These are phyloP conservation scores for Chrysoporthe cubensis DNA, from an alignment of 2,329 filamentous ascomycete species.

Conservation along the genomic window DNA sequence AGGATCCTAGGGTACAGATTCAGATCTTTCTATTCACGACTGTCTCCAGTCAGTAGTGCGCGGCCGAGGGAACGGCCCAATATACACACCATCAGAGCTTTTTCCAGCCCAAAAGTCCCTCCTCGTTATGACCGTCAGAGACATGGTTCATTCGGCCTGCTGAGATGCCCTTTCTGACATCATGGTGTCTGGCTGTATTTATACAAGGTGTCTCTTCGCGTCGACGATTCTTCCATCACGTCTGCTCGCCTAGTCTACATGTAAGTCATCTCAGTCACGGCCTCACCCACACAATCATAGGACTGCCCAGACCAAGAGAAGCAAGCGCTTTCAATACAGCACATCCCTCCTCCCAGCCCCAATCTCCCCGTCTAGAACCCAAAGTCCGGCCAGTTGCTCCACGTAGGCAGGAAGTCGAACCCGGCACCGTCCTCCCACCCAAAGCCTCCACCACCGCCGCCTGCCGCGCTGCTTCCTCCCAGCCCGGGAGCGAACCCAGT, in stretches of 20 bases:
- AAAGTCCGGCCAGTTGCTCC: conserved; percentile 49
- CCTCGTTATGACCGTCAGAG: too few relatives aligned
- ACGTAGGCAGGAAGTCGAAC: conserved; percentile 58
- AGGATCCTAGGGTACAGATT: not conserved
- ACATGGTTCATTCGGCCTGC: too few relatives aligned
- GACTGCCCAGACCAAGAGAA: not conserved
- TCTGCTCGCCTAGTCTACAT: not conserved
- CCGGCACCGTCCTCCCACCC: conserved; percentile 63
- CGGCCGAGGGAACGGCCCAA: too few relatives aligned
- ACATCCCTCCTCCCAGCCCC: not conserved
- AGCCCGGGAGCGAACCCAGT: conserved; percentile 49
- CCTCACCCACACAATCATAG: not conserved
- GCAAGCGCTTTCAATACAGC: not conserved
- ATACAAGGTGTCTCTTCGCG: not conserved
- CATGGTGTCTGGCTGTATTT: not conserved
- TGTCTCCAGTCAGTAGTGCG: not conserved
- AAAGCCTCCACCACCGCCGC: conserved; percentile 44
- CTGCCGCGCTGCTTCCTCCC: conserved; percentile 53
- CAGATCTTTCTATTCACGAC: not conserved
- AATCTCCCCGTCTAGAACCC: conserved; percentile 35
- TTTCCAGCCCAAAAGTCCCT: too few relatives aligned
- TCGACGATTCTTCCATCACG: not conserved
- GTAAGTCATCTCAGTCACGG: not conserved
- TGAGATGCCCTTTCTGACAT: not conserved
- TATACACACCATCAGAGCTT: not conserved